Conservation (phyloP, 2,329 filamentous ascomycete species). For the Neocucurbitaria cava region DNA sequence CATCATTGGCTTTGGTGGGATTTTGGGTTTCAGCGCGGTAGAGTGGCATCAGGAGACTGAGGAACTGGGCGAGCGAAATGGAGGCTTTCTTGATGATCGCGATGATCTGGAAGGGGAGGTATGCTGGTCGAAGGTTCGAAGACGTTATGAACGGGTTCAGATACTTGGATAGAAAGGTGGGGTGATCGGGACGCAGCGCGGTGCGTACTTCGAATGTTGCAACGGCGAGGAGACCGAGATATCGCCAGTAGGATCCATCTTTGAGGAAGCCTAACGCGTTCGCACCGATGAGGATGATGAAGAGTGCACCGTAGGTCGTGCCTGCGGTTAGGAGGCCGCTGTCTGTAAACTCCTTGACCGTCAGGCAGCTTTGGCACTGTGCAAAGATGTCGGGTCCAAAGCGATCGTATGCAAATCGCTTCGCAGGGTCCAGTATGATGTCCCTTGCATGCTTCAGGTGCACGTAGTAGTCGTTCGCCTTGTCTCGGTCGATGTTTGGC, state of each 20-base stretch:
- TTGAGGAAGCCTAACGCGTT: constrained; percentile 45
- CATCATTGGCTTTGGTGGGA: constrained; percentile 26
- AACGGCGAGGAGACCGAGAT: constrained; percentile 60
- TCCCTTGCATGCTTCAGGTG: constrained; percentile 85
- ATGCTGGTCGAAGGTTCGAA: constrained; percentile 61
- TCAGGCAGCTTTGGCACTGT: constrained; percentile 63
- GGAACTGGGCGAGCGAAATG: constrained; percentile 65
- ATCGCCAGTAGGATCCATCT: constrained; percentile 54
- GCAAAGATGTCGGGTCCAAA: constrained; percentile 74
- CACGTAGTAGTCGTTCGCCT: constrained; percentile 69
- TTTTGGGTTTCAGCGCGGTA: constrained; percentile 41
- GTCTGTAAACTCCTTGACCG: constrained; percentile 75
- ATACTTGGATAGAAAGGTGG: constrained; percentile 52
- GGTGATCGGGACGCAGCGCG: constrained; percentile 60
- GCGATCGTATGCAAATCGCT: constrained; percentile 81
- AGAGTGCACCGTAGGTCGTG: constrained; percentile 37
- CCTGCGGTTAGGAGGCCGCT: constrained; percentile 61
- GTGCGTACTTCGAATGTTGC: constrained; percentile 64
- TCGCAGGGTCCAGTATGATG: constrained; percentile 81
- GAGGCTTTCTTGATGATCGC: constrained; percentile 76
- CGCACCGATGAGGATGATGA: constrained; percentile 37
- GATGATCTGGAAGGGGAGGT: constrained; percentile 86
- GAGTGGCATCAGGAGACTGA: constrained; percentile 44
- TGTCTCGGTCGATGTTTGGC: constrained; percentile 32
- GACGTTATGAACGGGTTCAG: constrained; percentile 57